phyloP scores from a whole-genome alignment of 2,329 filamentous ascomycete species.

The Arthrobotrys musiformis region DNA sequence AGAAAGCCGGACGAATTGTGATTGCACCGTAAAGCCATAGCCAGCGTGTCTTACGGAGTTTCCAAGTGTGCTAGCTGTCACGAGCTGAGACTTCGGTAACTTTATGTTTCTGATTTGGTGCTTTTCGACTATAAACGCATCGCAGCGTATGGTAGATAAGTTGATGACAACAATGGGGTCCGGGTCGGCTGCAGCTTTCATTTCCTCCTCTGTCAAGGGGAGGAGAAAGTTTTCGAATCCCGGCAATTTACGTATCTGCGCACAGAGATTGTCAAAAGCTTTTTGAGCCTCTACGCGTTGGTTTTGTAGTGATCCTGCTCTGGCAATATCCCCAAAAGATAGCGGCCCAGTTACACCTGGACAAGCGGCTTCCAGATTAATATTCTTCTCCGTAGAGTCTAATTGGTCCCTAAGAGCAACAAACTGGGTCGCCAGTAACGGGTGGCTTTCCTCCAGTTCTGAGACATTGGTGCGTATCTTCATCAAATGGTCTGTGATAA shows the following conservation, averaged over 20 bases:
- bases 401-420: background rate
- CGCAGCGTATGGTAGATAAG: background rate
- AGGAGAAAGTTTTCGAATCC: constrained; percentile 35
- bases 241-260: too few species aligned
- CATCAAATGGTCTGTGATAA: constrained; percentile 57
- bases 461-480: constrained; percentile 57
- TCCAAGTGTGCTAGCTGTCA: too few species aligned
- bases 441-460: background rate
- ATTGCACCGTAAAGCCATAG: too few species aligned
- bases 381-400: background rate
- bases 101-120: background rate
- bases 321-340: background rate
- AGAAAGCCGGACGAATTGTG: too few species aligned
- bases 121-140: background rate
- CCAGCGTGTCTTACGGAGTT: background rate
- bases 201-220: constrained; percentile 12
- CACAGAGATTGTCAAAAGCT: too few species aligned
- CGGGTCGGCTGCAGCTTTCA: background rate
- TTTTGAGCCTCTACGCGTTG: too few species aligned
- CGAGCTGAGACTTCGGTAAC: too few species aligned
- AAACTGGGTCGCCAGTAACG: background rate
- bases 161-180: background rate
- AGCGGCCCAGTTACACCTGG: background rate
- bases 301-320: too few species aligned
- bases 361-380: too few species aligned